Percentiles rank a stretch among this genome's conserved stretches.
Evolutionary conservation across 768 basidiomycete species (phyloP).

Genomic region (Mycena pura): DNA sequence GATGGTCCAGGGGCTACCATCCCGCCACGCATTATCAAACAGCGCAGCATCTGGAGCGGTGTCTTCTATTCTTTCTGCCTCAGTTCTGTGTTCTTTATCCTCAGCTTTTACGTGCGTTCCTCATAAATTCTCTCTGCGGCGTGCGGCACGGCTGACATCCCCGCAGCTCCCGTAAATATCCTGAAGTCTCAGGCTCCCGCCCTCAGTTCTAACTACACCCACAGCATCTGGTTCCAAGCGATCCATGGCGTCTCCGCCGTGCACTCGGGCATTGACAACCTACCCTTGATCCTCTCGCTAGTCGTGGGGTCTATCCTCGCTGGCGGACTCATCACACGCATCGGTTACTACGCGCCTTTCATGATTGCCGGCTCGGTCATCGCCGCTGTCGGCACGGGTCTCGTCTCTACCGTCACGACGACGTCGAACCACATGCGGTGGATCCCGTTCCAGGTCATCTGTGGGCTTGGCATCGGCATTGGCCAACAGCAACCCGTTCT

Average conservation of each 20-base stretch:
- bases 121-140: not conserved
- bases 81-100: conserved; percentile 9
- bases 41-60: conserved; percentile 10
- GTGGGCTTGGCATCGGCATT: conserved; percentile 39
- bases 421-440: conserved; percentile 26
- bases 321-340: conserved; percentile 42
- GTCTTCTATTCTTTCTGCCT: conserved; percentile 4
- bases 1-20: conserved; percentile 11
- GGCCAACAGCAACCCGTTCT: conserved; percentile 29
- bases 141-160: not conserved
- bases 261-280: conserved; percentile 39
- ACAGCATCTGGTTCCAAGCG: conserved; percentile 43
- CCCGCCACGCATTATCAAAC: conserved; percentile 9
- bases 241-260: conserved; percentile 45
- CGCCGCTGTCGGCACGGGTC: conserved; percentile 41
- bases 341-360: conserved; percentile 44
- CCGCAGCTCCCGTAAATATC: conserved; percentile 14
- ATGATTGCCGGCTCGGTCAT: conserved; percentile 35
- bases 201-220: too few relatives aligned
- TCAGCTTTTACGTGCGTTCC: not conserved
- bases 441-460: conserved; percentile 32
- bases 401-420: conserved; percentile 39
- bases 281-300: conserved; percentile 44
- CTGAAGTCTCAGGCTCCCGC: too few relatives aligned
- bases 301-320: conserved; percentile 47